Percentiles rank a stretch among this genome's conserved stretches.
Conservation (phyloP, 371 early-diverging fungal genomes). For the Globomyces sp. region DNA sequence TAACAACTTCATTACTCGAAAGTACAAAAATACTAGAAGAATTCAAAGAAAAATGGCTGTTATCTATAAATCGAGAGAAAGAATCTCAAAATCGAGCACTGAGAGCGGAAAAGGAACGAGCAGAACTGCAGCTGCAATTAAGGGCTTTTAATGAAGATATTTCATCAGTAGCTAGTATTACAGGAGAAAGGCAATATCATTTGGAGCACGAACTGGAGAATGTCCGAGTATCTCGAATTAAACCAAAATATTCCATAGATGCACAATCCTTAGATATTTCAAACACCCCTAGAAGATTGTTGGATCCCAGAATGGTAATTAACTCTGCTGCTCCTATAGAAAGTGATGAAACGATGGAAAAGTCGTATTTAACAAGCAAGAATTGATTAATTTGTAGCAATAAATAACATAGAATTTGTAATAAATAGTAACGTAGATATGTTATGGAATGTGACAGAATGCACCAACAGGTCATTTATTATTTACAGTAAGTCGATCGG, state of each 20-base stretch:
- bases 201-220: not conserved
- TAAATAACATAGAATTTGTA: not conserved
- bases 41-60: no score
- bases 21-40: no score
- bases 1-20: no score
- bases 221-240: not conserved
- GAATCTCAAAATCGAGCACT: no score
- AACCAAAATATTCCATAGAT: not conserved
- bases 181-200: not conserved
- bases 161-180: not conserved
- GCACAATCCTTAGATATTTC: not conserved
- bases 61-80: no score
- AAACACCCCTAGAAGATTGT: not conserved
- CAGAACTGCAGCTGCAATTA: not conserved
- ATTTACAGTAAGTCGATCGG: not conserved
- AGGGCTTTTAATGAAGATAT: not conserved
- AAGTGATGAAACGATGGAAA: no score
- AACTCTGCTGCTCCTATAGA: not conserved
- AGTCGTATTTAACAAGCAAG: no score
- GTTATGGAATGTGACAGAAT: not conserved
- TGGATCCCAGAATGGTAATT: slow-evolving; percentile 1
- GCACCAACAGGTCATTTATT: not conserved
- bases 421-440: not conserved
- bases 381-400: no score
- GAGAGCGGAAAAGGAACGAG: no score